phyloP scores from a whole-genome alignment of 1,284 basidiomycete genomes.

The Melampsora occidentalis region DNA sequence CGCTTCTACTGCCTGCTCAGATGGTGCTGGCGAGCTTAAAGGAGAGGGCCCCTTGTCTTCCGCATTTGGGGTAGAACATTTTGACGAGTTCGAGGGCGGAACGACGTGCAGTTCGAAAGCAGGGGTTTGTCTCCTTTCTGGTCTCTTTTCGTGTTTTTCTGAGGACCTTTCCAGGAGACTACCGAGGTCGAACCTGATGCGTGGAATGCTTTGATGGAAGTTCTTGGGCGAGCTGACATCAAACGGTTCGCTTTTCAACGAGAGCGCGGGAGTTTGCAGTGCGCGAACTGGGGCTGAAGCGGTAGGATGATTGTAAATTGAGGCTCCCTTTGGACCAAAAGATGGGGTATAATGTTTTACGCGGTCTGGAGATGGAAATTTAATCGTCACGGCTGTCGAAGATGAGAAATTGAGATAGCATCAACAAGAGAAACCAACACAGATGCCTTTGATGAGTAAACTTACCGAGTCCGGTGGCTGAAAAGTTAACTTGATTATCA shows the following conservation, averaged over 20 bases:
- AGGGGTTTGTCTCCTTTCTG: background rate
- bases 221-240: slow-evolving; percentile 7
- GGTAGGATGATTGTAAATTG: slow-evolving; percentile 6
- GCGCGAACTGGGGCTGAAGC: slow-evolving; percentile 10
- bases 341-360: background rate
- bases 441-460: background rate
- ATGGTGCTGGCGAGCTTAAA: background rate
- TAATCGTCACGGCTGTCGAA: background rate
- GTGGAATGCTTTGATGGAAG: background rate
- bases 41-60: background rate
- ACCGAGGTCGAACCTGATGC: background rate
- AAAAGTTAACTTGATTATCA: slow-evolving; percentile 27
- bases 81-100: background rate
- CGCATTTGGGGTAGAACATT: background rate
- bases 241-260: slow-evolving; percentile 32
- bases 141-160: background rate
- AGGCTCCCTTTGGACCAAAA: background rate
- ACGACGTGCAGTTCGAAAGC: background rate
- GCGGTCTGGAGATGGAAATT: background rate
- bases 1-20: background rate
- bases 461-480: slow-evolving; percentile 33
- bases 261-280: slow-evolving; percentile 18
- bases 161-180: background rate
- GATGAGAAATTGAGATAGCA: background rate
- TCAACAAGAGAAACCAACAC: background rate